These are phyloP conservation scores for Pichia manshurica DNA, from an alignment of 805 yeast species.

Conservation along the genomic window DNA sequence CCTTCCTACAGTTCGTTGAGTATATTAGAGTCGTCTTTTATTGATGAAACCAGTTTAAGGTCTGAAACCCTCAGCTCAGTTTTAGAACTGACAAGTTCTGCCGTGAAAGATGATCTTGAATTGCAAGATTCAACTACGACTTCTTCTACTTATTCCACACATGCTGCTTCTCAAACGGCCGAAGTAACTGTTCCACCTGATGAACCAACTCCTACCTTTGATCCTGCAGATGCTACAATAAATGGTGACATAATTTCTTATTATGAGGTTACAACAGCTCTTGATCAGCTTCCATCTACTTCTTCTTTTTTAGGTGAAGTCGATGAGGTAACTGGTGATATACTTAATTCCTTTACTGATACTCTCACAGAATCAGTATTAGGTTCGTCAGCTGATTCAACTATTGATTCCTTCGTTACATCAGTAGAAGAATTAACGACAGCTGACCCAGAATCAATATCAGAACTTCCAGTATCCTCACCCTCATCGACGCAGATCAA, in stretches of 20 bases:
- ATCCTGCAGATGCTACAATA: conserved; percentile 2
- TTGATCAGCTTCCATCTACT: background rate
- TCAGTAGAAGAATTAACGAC: no score
- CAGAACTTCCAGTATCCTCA: no score
- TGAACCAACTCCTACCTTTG: background rate
- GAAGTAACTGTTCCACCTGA: background rate
- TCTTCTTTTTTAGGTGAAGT: background rate
- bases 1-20: no score
- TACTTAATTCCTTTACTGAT: background rate
- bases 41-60: background rate
- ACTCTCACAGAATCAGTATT: background rate
- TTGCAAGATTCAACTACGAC: no score
- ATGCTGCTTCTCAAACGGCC: background rate
- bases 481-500: conserved; percentile 1
- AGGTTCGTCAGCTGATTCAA: no score
- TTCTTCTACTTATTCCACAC: background rate
- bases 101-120: background rate
- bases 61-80: background rate
- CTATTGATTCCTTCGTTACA: no score
- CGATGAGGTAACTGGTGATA: background rate
- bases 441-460: no score
- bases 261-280: background rate
- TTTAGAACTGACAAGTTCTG: background rate
- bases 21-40: background rate
- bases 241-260: conserved; percentile 9